Percentiles rank a stretch among this genome's conserved stretches.
Conservation (phyloP, 768 basidiomycete genomes). For the Serpula lacrymans region DNA sequence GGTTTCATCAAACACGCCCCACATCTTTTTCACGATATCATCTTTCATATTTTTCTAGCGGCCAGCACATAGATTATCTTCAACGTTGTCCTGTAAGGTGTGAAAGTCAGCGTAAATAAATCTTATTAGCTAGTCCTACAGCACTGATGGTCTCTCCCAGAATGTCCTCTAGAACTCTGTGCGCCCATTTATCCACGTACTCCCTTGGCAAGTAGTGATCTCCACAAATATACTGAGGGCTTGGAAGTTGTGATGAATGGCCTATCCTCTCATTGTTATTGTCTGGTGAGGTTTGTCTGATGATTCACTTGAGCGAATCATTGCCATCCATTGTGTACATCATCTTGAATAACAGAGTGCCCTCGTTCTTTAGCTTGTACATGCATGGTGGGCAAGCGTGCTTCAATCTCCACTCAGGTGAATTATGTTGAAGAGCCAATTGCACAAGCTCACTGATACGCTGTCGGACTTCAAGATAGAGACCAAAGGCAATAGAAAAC, state of each 20-base stretch:
- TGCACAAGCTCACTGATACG: slow-evolving; percentile 10
- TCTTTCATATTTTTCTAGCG: too few species aligned
- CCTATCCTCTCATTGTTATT: slow-evolving; percentile 9
- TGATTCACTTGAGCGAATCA: slow-evolving; percentile 9
- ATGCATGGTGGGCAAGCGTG: slow-evolving; percentile 13
- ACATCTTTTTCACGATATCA: slow-evolving; percentile 34
- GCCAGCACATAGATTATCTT: too few species aligned
- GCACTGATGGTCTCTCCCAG: neutral
- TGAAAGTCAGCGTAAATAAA: too few species aligned
- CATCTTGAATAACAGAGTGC: slow-evolving; percentile 2
- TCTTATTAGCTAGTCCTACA: too few species aligned
- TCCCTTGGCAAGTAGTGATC: slow-evolving; percentile 2
- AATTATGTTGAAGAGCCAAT: slow-evolving; percentile 9
- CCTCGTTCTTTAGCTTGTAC: slow-evolving; percentile 7
- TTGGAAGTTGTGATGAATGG: too few species aligned
- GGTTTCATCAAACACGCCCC: slow-evolving; percentile 33
- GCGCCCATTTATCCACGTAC: slow-evolving; percentile 1
- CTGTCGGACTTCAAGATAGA: slow-evolving; percentile 18
- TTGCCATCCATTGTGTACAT: slow-evolving; percentile 15
- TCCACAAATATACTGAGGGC: neutral
- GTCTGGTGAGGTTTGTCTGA: neutral
- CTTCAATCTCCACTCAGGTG: slow-evolving; percentile 10
- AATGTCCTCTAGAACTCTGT: neutral
- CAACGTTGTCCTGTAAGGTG: too few species aligned
- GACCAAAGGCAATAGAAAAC: slow-evolving; percentile 19